Evolutionary conservation across 2,329 filamentous ascomycete genomes (phyloP).

Genomic region (Tolypocladium tropicale): DNA sequence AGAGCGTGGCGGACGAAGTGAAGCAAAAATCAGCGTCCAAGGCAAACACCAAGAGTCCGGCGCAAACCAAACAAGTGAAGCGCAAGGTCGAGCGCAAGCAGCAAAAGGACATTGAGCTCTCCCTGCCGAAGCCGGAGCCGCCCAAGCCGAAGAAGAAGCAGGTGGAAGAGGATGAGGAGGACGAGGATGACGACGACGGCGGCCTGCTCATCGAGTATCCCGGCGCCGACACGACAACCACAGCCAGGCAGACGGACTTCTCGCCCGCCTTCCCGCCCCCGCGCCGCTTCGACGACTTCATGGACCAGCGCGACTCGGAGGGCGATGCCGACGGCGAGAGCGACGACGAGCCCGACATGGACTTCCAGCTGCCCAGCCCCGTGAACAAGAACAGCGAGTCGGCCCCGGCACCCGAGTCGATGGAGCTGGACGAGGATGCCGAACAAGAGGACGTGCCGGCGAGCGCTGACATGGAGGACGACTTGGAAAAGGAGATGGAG

Average conservation of each 20-base stretch:
- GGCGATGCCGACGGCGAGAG: constrained; percentile 37
- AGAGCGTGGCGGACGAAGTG: constrained; percentile 10
- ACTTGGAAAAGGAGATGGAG: constrained; percentile 42
- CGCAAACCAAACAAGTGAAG: constrained; percentile 9
- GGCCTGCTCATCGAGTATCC: constrained; percentile 52
- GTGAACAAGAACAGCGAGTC: constrained; percentile 28
- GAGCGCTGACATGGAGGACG: constrained; percentile 22
- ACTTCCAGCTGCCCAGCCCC: constrained; percentile 44
- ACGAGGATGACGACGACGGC: constrained; percentile 46
- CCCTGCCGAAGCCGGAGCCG: constrained; percentile 19
- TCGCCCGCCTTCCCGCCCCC: constrained; percentile 37
- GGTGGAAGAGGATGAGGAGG: constrained; percentile 37
- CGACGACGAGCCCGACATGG: constrained; percentile 36
- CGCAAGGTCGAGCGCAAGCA: constrained; percentile 18
- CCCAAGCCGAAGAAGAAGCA: constrained; percentile 17
- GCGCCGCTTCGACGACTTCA: constrained; percentile 44
- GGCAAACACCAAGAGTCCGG: constrained; percentile 7
- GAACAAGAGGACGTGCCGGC: constrained; percentile 19
- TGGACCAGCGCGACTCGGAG: constrained; percentile 33
- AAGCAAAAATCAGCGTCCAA: constrained; percentile 14
- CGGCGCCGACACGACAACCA: constrained; percentile 27
- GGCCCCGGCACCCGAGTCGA: constrained; percentile 15
- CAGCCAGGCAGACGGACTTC: constrained; percentile 28
- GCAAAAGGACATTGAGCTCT: constrained; percentile 25
- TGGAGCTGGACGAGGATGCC: constrained; percentile 16